Evolutionary conservation across 1,139 yeast genomes (phyloP).

Genomic region (Yamadazyma sp.): DNA sequence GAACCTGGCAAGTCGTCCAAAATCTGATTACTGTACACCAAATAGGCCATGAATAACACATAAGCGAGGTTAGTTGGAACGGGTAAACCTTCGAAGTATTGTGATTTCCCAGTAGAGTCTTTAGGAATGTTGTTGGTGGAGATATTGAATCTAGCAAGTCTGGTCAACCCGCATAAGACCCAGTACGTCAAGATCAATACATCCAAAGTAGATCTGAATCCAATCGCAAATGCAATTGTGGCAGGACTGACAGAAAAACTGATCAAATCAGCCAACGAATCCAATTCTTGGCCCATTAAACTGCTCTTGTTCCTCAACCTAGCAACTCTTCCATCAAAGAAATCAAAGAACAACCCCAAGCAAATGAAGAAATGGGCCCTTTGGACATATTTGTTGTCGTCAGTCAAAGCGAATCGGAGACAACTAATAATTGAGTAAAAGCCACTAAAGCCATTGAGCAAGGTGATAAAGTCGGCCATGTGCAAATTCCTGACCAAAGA

Average conservation of each 20-base stretch:
- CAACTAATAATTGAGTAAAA: slow-evolving; percentile 88
- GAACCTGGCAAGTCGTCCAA: slow-evolving; percentile 68
- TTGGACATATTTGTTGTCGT: slow-evolving; percentile 68
- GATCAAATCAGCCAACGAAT: slow-evolving; percentile 90
- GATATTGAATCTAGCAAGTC: slow-evolving; percentile 93
- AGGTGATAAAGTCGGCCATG: slow-evolving; percentile 93
- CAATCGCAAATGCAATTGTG: slow-evolving; percentile 86
- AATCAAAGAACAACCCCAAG: slow-evolving; percentile 90
- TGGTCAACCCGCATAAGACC: slow-evolving; percentile 89
- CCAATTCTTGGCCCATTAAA: slow-evolving; percentile 95
- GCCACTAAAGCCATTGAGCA: slow-evolving; percentile 87
- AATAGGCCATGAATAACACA: slow-evolving; percentile 69
- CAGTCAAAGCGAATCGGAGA: slow-evolving; percentile 72
- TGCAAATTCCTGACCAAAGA: slow-evolving; percentile 78
- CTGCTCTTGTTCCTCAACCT: slow-evolving; percentile 89
- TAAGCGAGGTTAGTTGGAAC: slow-evolving; percentile 83
- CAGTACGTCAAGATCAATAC: slow-evolving; percentile 75
- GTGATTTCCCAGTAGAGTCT: slow-evolving; percentile 77
- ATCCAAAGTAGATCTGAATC: slow-evolving; percentile 82
- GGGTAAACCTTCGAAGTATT: slow-evolving; percentile 91
- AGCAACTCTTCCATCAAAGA: slow-evolving; percentile 96
- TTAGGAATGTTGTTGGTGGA: slow-evolving; percentile 92
- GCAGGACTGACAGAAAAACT: slow-evolving; percentile 96
- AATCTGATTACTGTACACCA: slow-evolving; percentile 52
- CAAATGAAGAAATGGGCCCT: slow-evolving; percentile 87